Evolutionary conservation across 1,284 basidiomycete genomes (phyloP).

Genomic region (Papiliotrema flavescens): DNA sequence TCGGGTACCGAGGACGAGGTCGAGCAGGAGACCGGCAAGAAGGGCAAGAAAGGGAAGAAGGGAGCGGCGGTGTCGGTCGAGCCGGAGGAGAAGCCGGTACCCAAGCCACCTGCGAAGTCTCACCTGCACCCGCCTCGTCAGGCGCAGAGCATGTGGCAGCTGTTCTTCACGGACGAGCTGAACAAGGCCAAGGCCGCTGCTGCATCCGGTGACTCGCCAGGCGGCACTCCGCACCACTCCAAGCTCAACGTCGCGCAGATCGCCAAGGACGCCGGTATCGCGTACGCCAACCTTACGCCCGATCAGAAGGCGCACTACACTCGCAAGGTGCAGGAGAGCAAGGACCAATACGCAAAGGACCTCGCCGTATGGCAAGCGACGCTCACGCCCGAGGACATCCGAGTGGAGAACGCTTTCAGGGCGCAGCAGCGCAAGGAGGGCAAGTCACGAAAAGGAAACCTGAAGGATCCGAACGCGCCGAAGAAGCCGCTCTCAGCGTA

Average conservation of each 20-base stretch:
- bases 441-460: slow-evolving; percentile 87
- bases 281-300: slow-evolving; percentile 73
- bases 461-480: slow-evolving; percentile 94
- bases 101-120: slow-evolving; percentile 49
- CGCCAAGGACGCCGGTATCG: slow-evolving; percentile 88
- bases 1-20: slow-evolving; percentile 9
- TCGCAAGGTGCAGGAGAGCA: slow-evolving; percentile 72
- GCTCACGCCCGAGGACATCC: slow-evolving; percentile 90
- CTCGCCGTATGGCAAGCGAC: slow-evolving; percentile 80
- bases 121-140: slow-evolving; percentile 81
- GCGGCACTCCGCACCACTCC: slow-evolving; percentile 49
- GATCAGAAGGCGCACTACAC: slow-evolving; percentile 86
- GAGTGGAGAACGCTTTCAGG: slow-evolving; percentile 85
- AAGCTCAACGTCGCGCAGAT: slow-evolving; percentile 95
- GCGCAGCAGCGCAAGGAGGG: slow-evolving; percentile 89
- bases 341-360: slow-evolving; percentile 75
- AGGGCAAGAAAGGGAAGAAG: slow-evolving; percentile 39
- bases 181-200: slow-evolving; percentile 71
- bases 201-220: slow-evolving; percentile 62
- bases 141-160: slow-evolving; percentile 92
- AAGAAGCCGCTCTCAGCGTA: slow-evolving; percentile 94
- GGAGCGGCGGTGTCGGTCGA: slow-evolving; percentile 18
- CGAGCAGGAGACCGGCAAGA: slow-evolving; percentile 12
- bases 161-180: slow-evolving; percentile 96
- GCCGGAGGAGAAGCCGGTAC: slow-evolving; percentile 28